Conservation (phyloP, 1,284 basidiomycete species). For the Trametes hirsuta region DNA sequence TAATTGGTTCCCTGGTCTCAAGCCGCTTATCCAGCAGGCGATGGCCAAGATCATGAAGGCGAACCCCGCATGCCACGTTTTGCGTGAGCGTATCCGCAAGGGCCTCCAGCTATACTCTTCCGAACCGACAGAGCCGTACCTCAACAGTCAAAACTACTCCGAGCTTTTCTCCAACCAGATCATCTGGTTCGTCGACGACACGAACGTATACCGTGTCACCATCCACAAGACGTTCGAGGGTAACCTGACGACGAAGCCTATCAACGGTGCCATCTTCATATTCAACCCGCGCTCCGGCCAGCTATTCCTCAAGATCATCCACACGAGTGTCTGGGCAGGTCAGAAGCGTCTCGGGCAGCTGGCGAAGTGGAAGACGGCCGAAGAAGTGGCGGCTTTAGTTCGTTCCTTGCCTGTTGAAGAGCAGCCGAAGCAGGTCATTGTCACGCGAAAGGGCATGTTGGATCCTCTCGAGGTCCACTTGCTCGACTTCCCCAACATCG, state of each 20-base stretch:
- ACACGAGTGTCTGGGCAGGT: slow-evolving; percentile 99
- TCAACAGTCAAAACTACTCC: slow-evolving; percentile 98
- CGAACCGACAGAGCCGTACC: slow-evolving; percentile 98
- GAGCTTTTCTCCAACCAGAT: slow-evolving; percentile 99
- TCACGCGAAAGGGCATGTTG: slow-evolving; percentile 99
- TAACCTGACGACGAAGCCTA: slow-evolving; percentile 99
- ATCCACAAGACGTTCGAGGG: slow-evolving; percentile 99
- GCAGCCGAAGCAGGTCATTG: slow-evolving; percentile 99
- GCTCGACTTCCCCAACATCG: slow-evolving; percentile 99
- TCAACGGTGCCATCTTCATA: slow-evolving; percentile 99
- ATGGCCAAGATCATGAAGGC: slow-evolving; percentile 99
- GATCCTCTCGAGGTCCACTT: slow-evolving; percentile 98
- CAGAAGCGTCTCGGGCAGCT: slow-evolving; percentile 99
- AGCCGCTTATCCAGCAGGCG: slow-evolving; percentile 97
- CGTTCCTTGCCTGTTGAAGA: slow-evolving; percentile 98
- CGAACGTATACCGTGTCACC: slow-evolving; percentile 99
- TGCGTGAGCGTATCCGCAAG: slow-evolving; percentile 98
- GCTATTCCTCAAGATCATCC: slow-evolving; percentile 98
- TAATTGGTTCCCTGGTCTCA: slow-evolving; percentile 99
- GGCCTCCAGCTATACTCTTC: slow-evolving; percentile 98
- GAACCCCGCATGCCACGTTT: slow-evolving; percentile 96
- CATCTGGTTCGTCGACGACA: slow-evolving; percentile 99
- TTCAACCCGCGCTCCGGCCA: slow-evolving; percentile 99
- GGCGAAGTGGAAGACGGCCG: slow-evolving; percentile 99
- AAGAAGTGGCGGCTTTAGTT: slow-evolving; percentile 98